Evolutionary conservation across 1,284 basidiomycete genomes (phyloP).

Genomic region (Leccinum huronense): DNA sequence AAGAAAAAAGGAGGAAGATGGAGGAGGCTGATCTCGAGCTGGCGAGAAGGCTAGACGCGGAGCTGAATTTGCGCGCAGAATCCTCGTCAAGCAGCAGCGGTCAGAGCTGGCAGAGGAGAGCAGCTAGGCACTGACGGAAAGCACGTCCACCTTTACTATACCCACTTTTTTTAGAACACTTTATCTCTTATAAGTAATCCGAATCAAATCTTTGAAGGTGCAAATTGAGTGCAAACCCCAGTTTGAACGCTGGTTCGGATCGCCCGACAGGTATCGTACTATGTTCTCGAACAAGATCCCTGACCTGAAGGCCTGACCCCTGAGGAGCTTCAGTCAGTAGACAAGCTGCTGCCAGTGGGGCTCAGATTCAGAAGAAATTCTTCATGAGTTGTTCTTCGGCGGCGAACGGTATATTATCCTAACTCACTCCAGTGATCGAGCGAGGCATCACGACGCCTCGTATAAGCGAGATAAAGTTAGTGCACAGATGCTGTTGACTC

Average conservation of each 20-base stretch:
- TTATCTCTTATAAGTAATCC: not conserved
- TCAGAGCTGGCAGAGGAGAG: slow-evolving; percentile 11
- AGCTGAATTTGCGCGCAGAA: slow-evolving; percentile 25
- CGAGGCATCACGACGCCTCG: not conserved
- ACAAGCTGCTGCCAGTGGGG: slow-evolving; percentile 43
- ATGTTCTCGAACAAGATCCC: slow-evolving; percentile 37
- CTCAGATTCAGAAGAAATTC: slow-evolving; percentile 50
- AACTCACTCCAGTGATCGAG: slow-evolving; percentile 3
- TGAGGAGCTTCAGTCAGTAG: slow-evolving; percentile 60
- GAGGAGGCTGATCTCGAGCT: slow-evolving; percentile 33
- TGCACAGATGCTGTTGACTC: not conserved
- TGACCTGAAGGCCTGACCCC: slow-evolving; percentile 55
- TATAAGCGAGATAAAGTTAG: not conserved
- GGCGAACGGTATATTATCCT: not conserved
- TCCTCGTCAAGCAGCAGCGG: slow-evolving; percentile 8
- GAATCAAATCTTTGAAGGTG: not conserved
- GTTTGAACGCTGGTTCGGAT: not conserved
- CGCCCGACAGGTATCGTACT: not conserved
- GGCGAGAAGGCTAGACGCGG: slow-evolving; percentile 33
- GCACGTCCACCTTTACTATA: not conserved
- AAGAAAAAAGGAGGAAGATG: slow-evolving; percentile 24
- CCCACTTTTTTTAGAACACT: not conserved
- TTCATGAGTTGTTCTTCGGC: slow-evolving; percentile 3
- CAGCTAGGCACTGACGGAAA: slow-evolving; percentile 7
- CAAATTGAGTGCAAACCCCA: not conserved